These are phyloP conservation scores for Atkinsonella texensis DNA, from an alignment of 2,329 filamentous ascomycete species.

Conservation along the genomic window DNA sequence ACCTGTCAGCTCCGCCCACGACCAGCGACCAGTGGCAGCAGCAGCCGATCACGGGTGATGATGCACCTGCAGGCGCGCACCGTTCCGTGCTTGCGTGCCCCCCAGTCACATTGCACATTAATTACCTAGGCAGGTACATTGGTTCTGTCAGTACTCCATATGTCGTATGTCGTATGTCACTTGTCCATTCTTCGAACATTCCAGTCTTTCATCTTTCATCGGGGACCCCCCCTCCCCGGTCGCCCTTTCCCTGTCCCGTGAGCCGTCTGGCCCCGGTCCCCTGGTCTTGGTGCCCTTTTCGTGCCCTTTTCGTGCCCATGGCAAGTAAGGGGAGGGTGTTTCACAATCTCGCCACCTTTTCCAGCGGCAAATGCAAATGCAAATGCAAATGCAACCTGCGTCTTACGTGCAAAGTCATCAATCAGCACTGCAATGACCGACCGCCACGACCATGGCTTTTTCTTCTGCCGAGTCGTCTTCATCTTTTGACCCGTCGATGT, in stretches of 20 bases:
- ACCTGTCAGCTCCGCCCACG: constrained; percentile 1
- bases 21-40: constrained; percentile 3
- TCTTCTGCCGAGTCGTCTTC: neutral
- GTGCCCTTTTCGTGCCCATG: too few species aligned
- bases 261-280: too few species aligned
- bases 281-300: too few species aligned
- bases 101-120: neutral
- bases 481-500: too few species aligned
- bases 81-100: constrained; percentile 15
- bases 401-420: neutral
- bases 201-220: too few species aligned
- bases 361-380: neutral
- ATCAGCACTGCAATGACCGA: neutral
- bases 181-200: too few species aligned
- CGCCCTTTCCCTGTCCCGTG: too few species aligned
- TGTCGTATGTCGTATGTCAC: too few species aligned
- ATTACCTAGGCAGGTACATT: neutral
- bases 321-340: neutral
- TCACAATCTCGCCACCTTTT: neutral
- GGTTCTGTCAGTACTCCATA: too few species aligned
- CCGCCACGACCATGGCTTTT: neutral
- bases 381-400: neutral
- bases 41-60: constrained; percentile 21
- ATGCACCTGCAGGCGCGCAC: constrained; percentile 24
- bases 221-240: neutral